Evolutionary conservation across 306 rosid species (phyloP).

Genomic region (Trifolium pratense): DNA sequence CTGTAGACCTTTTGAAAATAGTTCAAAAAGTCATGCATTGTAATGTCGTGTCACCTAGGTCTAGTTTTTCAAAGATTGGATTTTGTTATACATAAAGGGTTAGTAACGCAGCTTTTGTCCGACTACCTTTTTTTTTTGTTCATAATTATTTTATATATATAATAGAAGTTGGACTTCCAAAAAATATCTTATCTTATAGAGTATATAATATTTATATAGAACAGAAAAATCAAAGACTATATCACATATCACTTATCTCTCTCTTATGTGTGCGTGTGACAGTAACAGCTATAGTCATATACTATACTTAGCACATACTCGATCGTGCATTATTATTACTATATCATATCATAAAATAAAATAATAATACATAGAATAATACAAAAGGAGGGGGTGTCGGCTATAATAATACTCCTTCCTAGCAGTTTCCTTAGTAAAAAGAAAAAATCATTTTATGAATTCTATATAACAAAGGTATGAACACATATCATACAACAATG

Average conservation of each 20-base stretch:
- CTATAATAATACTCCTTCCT: constrained; percentile 40
- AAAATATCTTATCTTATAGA: no score
- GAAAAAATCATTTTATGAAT: neutral
- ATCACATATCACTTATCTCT: neutral
- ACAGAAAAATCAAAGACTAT: neutral
- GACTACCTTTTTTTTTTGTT: no score
- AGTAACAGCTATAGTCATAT: constrained; percentile 15
- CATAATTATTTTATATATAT: no score
- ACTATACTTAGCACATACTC: neutral
- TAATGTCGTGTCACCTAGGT: no score
- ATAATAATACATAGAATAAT: neutral
- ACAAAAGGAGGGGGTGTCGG: constrained; percentile 35
- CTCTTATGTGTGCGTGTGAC: constrained; percentile 10
- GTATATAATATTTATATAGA: neutral
- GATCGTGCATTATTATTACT: neutral
- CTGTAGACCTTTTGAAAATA: no score
- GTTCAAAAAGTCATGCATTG: no score
- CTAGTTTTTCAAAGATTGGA: no score
- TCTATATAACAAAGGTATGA: constrained; percentile 19
- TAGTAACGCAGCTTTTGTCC: no score
- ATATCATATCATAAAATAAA: neutral
- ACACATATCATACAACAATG: constrained; percentile 6
- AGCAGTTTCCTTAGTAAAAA: constrained; percentile 33
- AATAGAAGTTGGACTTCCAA: no score
- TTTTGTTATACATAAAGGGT: no score